phyloP scores from a whole-genome alignment of 1,284 basidiomycete species.

The Neotropicomus parvogracilis region DNA sequence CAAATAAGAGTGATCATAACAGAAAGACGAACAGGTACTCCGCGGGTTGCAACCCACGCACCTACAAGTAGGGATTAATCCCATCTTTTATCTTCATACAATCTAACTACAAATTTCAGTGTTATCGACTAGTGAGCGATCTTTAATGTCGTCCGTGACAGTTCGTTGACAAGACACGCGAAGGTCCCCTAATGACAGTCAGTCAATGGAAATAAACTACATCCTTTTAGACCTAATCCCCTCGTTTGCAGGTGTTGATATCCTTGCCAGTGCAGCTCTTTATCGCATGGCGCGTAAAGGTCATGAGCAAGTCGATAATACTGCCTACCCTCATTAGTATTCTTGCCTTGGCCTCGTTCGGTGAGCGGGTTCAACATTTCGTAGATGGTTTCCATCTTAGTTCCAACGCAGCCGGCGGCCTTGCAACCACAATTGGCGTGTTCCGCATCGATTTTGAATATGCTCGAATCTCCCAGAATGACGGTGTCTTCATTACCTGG shows the following conservation, averaged over 20 bases:
- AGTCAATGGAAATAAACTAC: background rate
- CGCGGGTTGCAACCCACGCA: background rate
- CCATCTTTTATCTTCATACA: background rate
- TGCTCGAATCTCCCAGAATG: constrained; percentile 9
- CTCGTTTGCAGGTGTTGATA: constrained; percentile 37
- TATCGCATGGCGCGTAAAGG: constrained; percentile 48
- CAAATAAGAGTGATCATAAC: no score
- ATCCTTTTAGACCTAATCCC: background rate
- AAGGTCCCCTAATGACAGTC: background rate
- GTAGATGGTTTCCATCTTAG: background rate
- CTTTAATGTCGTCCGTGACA: no score
- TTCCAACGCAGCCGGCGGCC: constrained; percentile 39
- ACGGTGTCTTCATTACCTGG: constrained; percentile 46
- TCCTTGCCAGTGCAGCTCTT: constrained; percentile 52
- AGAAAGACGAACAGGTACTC: background rate
- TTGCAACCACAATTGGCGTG: constrained; percentile 40
- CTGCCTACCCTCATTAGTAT: constrained; percentile 37
- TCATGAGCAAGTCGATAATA: constrained; percentile 40
- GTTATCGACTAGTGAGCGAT: background rate
- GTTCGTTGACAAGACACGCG: background rate
- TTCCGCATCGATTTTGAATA: constrained; percentile 13
- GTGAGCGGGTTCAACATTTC: constrained; percentile 24
- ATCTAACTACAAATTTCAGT: background rate
- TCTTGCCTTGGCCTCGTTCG: constrained; percentile 38
- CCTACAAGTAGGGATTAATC: background rate